phyloP scores from a whole-genome alignment of 202 grass and related monocot genomes.

The Cymbopogon flexuosus region DNA sequence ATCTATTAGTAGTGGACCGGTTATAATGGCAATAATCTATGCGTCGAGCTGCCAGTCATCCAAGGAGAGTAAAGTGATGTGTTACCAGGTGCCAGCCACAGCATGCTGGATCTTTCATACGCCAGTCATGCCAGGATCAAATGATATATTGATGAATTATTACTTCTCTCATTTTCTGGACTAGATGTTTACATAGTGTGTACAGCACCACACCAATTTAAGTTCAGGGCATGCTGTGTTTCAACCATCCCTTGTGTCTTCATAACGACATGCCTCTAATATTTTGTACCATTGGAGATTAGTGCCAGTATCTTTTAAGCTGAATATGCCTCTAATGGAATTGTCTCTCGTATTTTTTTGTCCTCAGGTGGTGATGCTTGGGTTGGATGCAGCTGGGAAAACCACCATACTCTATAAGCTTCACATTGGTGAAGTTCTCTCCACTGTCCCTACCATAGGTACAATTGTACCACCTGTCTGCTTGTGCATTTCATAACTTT shows the following conservation, averaged over 20 bases:
- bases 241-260: background rate
- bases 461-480: background rate
- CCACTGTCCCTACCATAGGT: conserved; percentile 95
- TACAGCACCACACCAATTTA: background rate
- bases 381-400: conserved; percentile 94
- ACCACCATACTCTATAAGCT: conserved; percentile 97
- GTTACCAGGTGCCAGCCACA: background rate
- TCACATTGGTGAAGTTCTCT: conserved; percentile 95
- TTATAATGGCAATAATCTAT: background rate
- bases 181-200: background rate
- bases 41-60: background rate
- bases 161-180: background rate
- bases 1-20: background rate
- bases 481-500: conserved; percentile 2
- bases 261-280: background rate
- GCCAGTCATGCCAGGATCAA: background rate
- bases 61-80: background rate
- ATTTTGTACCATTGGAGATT: background rate
- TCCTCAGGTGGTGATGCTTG: conserved; percentile 96
- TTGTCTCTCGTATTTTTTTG: background rate
- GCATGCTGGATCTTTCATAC: background rate
- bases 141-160: background rate
- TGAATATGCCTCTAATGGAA: conserved; percentile 13
- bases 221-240: background rate
- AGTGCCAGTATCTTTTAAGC: background rate